These are phyloP conservation scores for Metschnikowia kofuensis DNA, from an alignment of 805 yeast genomes.

Conservation along the genomic window DNA sequence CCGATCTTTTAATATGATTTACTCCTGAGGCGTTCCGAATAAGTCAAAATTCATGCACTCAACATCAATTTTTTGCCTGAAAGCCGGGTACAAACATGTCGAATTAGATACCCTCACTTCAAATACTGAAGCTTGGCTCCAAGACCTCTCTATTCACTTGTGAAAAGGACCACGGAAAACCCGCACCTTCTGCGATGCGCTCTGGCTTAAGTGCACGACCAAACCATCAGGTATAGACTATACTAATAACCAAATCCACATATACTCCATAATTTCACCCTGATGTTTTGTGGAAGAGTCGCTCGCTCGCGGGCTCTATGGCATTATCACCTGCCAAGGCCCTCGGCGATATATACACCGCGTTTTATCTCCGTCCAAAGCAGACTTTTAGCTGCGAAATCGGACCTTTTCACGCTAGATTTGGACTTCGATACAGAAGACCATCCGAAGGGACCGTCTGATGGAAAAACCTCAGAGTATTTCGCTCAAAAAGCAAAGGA, in stretches of 20 bases:
- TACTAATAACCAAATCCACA: neutral
- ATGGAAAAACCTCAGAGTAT: neutral
- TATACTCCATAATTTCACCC: neutral
- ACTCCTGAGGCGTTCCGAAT: too few relatives aligned
- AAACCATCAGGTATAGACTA: neutral
- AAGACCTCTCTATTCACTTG: too few relatives aligned
- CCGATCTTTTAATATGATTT: too few relatives aligned
- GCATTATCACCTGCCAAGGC: neutral
- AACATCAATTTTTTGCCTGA: too few relatives aligned
- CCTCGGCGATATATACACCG: too few relatives aligned
- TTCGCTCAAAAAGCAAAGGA: too few relatives aligned
- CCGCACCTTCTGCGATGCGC: neutral
- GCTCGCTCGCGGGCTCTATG: neutral
- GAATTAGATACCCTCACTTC: too few relatives aligned
- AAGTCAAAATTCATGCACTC: too few relatives aligned
- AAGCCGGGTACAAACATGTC: too few relatives aligned
- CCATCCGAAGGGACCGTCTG: neutral
- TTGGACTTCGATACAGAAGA: neutral
- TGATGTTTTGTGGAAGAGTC: neutral
- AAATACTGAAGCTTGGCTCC: neutral
- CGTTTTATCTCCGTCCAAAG: neutral
- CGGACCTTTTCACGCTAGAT: constrained; percentile 11
- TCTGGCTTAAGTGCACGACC: neutral
- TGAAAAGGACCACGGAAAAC: neutral
- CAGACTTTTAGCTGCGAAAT: constrained; percentile 4